Conservation (phyloP, 2,329 filamentous ascomycete genomes). For the Lizonia empirigonia region DNA sequence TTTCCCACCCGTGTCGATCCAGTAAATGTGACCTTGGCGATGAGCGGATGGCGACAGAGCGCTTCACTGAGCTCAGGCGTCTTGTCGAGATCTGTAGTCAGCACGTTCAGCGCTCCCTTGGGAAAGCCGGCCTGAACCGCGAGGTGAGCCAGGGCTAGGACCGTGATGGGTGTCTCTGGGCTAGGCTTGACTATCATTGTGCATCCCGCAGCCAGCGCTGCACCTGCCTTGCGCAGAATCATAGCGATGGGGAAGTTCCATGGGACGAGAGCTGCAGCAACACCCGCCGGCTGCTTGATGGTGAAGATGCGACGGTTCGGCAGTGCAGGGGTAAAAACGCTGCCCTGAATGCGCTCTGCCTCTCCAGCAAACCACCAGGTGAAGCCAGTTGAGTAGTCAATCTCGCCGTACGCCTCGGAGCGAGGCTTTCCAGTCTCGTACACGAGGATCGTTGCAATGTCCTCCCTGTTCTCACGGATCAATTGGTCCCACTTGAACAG, state of each 20-base stretch:
- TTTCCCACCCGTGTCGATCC: constrained; percentile 65
- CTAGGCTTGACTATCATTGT: constrained; percentile 67
- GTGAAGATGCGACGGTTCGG: constrained; percentile 71
- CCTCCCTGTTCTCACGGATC: constrained; percentile 66
- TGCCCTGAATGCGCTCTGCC: constrained; percentile 67
- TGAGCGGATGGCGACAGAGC: constrained; percentile 61
- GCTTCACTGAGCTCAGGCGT: constrained; percentile 61
- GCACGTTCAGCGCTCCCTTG: constrained; percentile 64
- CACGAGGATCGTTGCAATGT: constrained; percentile 67
- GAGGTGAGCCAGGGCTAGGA: constrained; percentile 47
- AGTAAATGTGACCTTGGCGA: constrained; percentile 69
- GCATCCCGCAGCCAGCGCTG: constrained; percentile 73
- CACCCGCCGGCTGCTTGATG: constrained; percentile 76
- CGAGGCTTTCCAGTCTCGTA: constrained; percentile 64
- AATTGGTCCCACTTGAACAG: constrained; percentile 69
- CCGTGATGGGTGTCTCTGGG: constrained; percentile 49
- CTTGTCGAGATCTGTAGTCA: constrained; percentile 64
- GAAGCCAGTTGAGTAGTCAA: constrained; percentile 61
- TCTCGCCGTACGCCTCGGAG: constrained; percentile 58
- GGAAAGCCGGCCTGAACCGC: constrained; percentile 56
- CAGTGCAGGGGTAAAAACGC: constrained; percentile 62
- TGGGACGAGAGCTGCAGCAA: constrained; percentile 70
- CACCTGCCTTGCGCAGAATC: constrained; percentile 70
- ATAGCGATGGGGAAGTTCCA: constrained; percentile 76
- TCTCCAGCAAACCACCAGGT: constrained; percentile 66